Evolutionary conservation across 2,329 filamentous ascomycete species (phyloP), one percentile per base, ranked within the genome.

Genomic region (Botryosphaeria agaves): DNA sequence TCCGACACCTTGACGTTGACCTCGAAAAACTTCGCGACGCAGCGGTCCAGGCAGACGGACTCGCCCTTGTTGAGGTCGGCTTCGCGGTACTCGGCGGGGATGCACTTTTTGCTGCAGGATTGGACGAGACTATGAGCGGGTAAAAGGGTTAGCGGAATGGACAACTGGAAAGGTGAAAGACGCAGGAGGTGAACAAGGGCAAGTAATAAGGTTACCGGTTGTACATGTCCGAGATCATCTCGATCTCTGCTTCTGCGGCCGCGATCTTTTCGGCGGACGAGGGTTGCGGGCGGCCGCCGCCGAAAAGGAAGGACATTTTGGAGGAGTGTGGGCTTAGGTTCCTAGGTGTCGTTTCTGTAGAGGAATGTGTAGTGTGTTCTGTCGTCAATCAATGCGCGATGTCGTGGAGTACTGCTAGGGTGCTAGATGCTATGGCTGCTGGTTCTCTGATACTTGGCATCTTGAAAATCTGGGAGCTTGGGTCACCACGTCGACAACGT

Each of bases 61-160:
- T 98, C 89, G 67, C 85, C 91, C 66, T 98, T 98, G 72, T 94
- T 93, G 49, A 98, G 75, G 46, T 98, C 87, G 55, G 72, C 74
- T 64, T 98, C 89, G 55, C 84, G 83, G 72, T 95, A 98, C 47
- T 87, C 75, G 49, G 64, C 67, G 38, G 87, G 87, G 44, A 98
- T 72, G 62, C 89, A 98, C 66, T 98, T 98, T 54, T 78, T 74
- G 43, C 80, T 74, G 72, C 89, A 98, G 38, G 82, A 80, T 57
- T 82, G 75, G 48, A 83, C 76, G 39, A 95, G 71, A 39, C 84
- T 91, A 43, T 14, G 3, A 16, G 15, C 11, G 15, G 12, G 24
- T 28, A 7, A 14, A 18, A 7, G 2, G 3, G 18, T 31, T 18
- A 40, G 38, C 21, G 26, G 21, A 20, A 31, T 34, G 25, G 28